phyloP scores from a whole-genome alignment of 257 asterid genomes.

The Phtheirospermum japonicum region DNA sequence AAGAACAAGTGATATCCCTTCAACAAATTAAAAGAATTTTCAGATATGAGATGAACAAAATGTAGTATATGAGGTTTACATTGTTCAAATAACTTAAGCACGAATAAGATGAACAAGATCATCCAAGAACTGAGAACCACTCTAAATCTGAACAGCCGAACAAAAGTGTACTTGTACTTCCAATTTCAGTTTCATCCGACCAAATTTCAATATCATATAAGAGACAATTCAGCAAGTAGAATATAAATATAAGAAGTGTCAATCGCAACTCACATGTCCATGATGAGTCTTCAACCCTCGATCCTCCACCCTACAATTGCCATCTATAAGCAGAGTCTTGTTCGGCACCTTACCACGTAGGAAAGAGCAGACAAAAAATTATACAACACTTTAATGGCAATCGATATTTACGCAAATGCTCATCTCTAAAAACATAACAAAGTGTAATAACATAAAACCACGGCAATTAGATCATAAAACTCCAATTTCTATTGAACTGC shows the following conservation, averaged over 20 bases:
- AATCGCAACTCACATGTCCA: constrained; percentile 77
- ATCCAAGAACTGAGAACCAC: constrained; percentile 16
- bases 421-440: constrained; percentile 17
- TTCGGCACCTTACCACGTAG: constrained; percentile 64
- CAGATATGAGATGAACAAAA: constrained; percentile 1
- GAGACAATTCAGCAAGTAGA: constrained; percentile 13
- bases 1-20: constrained; percentile 5
- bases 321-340: constrained; percentile 90
- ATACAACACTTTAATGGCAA: constrained; percentile 1
- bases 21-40: not conserved
- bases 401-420: constrained; percentile 6
- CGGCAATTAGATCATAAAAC: constrained; percentile 26
- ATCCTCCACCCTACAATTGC: constrained; percentile 97
- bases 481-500: constrained; percentile 23
- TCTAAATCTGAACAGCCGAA: constrained; percentile 8
- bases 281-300: constrained; percentile 97
- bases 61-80: not conserved
- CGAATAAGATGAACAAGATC: constrained; percentile 15
- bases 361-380: constrained; percentile 21
- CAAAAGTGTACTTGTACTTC: constrained; percentile 13
- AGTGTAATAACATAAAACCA: constrained; percentile 12
- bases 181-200: constrained; percentile 11
- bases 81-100: constrained; percentile 22
- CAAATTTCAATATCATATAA: constrained; percentile 23
- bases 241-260: constrained; percentile 16